Percentiles rank a stretch among this genome's conserved stretches.
Evolutionary conservation across 257 asterid genomes (phyloP).

Genomic region (Gynochthodes officinalis): DNA sequence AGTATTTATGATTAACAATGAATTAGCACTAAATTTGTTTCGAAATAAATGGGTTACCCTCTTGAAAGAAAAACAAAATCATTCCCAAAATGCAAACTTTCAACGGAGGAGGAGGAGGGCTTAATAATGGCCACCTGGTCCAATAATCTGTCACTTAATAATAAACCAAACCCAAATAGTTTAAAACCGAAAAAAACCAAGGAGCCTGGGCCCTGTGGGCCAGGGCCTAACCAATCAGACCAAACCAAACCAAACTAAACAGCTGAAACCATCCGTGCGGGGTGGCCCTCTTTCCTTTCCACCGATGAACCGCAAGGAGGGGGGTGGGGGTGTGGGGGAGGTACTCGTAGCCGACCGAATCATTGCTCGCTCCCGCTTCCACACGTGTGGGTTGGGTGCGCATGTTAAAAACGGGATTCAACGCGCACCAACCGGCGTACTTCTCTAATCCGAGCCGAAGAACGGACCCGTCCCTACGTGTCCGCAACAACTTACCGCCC

Average conservation of each 20-base stretch:
- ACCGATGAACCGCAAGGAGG: no score
- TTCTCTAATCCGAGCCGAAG: no score
- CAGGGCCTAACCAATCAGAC: slow-evolving; percentile 22
- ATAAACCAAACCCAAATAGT: background rate
- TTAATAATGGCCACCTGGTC: slow-evolving; percentile 11
- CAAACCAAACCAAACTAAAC: slow-evolving; percentile 19
- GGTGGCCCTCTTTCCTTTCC: no score
- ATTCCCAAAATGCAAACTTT: background rate
- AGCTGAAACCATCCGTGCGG: slow-evolving; percentile 72
- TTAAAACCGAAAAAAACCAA: background rate
- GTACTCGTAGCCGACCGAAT: no score
- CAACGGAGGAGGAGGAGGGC: background rate
- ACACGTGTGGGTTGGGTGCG: slow-evolving; percentile 43
- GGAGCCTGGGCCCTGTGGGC: background rate
- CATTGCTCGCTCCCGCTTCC: slow-evolving; percentile 46
- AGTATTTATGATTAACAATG: background rate
- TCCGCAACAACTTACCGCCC: no score
- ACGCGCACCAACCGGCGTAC: no score
- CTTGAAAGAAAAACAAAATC: background rate
- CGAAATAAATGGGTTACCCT: background rate
- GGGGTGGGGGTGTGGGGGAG: no score
- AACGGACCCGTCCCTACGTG: no score
- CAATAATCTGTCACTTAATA: background rate
- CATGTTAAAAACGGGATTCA: no score
- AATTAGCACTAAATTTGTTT: background rate